Conservation (phyloP, 441 rosid species). For the Sinapis alba region DNA sequence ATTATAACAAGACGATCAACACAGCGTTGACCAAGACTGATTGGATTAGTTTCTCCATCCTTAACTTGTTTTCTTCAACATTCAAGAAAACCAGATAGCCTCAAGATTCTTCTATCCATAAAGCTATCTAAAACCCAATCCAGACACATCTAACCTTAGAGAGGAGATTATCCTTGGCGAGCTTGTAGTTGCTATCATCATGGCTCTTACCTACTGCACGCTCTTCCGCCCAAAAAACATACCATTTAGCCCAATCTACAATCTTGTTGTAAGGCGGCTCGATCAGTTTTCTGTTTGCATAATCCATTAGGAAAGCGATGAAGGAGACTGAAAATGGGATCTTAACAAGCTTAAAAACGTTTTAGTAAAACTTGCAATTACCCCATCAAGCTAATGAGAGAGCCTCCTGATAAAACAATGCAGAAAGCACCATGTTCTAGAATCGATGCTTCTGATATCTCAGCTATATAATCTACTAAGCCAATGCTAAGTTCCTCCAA, state of each 20-base stretch:
- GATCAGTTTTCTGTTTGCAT: slow-evolving; percentile 68
- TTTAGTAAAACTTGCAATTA: slow-evolving; percentile 27
- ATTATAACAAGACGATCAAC: slow-evolving; percentile 20
- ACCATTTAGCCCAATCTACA: slow-evolving; percentile 90
- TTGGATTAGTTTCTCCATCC: not conserved
- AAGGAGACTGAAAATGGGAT: not conserved
- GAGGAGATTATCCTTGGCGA: slow-evolving; percentile 69
- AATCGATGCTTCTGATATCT: slow-evolving; percentile 81
- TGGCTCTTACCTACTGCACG: slow-evolving; percentile 81
- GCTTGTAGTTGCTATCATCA: slow-evolving; percentile 87
- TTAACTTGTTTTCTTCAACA: too few relatives aligned
- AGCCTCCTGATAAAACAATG: slow-evolving; percentile 87
- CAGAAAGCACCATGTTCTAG: slow-evolving; percentile 85
- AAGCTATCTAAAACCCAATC: slow-evolving; percentile 7
- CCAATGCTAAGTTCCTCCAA: slow-evolving; percentile 71
- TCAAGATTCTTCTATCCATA: not conserved
- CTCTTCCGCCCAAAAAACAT: slow-evolving; percentile 88
- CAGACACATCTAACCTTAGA: slow-evolving; percentile 58
- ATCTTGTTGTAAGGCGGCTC: slow-evolving; percentile 86
- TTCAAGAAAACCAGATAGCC: not conserved
- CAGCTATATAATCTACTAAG: slow-evolving; percentile 86
- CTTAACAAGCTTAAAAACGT: not conserved
- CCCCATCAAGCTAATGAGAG: slow-evolving; percentile 81
- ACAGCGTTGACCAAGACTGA: not conserved
- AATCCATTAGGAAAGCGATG: slow-evolving; percentile 19